Percentiles rank a stretch among this genome's conserved stretches.
Evolutionary conservation across 2,329 filamentous ascomycete genomes (phyloP).

Genomic region (Fonsecaea erecta): DNA sequence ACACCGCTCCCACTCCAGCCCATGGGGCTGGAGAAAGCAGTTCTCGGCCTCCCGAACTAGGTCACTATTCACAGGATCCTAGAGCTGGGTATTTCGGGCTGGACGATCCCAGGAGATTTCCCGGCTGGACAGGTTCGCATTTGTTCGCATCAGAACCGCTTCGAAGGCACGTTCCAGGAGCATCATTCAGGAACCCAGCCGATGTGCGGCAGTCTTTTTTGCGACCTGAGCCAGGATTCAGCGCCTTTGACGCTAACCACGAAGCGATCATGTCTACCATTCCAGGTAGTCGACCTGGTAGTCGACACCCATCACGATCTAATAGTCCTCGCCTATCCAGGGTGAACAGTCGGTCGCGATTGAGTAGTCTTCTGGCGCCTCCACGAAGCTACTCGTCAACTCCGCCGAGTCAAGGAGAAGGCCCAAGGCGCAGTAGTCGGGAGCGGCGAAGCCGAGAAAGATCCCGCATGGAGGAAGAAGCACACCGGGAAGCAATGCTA

Average conservation of each 20-base stretch:
- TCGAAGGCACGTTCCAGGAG: slow-evolving; percentile 23
- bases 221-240: slow-evolving; percentile 36
- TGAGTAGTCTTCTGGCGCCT: slow-evolving; percentile 32
- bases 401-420: slow-evolving; percentile 29
- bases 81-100: slow-evolving; percentile 27
- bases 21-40: slow-evolving; percentile 25
- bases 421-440: slow-evolving; percentile 22
- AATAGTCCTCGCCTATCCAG: slow-evolving; percentile 36
- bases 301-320: slow-evolving; percentile 35
- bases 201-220: slow-evolving; percentile 31
- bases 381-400: slow-evolving; percentile 27
- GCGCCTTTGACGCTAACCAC: slow-evolving; percentile 38
- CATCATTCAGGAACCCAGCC: slow-evolving; percentile 25
- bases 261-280: slow-evolving; percentile 39
- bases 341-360: slow-evolving; percentile 35
- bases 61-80: slow-evolving; percentile 27
- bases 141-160: slow-evolving; percentile 23
- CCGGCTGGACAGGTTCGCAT: slow-evolving; percentile 18
- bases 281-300: slow-evolving; percentile 35
- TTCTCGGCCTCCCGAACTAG: slow-evolving; percentile 26
- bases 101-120: slow-evolving; percentile 24
- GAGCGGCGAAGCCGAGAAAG: slow-evolving; percentile 28
- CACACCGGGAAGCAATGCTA: slow-evolving; percentile 32
- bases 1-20: slow-evolving; percentile 26
- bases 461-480: slow-evolving; percentile 27